phyloP scores from a whole-genome alignment of 2,329 filamentous ascomycete species.

The Intubia oerlemansii region DNA sequence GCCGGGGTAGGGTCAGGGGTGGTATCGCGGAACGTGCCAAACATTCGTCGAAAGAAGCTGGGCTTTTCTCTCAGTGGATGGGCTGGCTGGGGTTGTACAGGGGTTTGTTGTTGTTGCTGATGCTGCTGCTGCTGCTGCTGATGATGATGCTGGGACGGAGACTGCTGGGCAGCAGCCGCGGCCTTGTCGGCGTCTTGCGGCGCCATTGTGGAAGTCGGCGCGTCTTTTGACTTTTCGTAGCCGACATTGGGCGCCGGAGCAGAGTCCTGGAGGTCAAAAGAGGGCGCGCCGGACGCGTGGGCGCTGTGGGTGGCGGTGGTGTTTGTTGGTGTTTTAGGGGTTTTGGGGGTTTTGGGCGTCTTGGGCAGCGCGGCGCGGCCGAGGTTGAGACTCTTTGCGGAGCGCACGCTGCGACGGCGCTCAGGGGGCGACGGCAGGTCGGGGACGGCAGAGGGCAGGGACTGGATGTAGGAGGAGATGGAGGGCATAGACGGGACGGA shows the following conservation, averaged over 20 bases:
- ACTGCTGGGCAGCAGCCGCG: conserved; percentile 13
- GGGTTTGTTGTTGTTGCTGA: too few relatives aligned
- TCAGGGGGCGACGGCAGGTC: conserved; percentile 17
- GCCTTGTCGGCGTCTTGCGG: too few relatives aligned
- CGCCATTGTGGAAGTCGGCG: too few relatives aligned
- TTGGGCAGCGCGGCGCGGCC: too few relatives aligned
- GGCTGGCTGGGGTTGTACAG: conserved; percentile 1
- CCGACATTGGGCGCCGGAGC: conserved; percentile 36
- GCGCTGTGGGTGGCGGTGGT: too few relatives aligned
- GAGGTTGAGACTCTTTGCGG: conserved; percentile 26
- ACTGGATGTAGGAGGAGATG: conserved; percentile 15
- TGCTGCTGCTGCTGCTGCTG: too few relatives aligned
- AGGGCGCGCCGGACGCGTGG: too few relatives aligned
- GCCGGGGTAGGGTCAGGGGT: too few relatives aligned
- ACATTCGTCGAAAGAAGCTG: conserved; percentile 86
- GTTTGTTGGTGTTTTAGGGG: too few relatives aligned
- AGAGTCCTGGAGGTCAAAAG: conserved; percentile 26
- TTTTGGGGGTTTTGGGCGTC: too few relatives aligned
- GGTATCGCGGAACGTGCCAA: conserved; percentile 47
- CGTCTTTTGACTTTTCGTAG: conserved; percentile 38
- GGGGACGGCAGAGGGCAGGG: conserved; percentile 15
- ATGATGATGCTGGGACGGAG: too few relatives aligned
- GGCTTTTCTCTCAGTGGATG: conserved; percentile 31
- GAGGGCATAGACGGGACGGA: conserved; percentile 15
- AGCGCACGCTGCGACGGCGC: conserved; percentile 36